Evolutionary conservation across 306 rosid species (phyloP).

Genomic region (Mucuna pruriens): DNA sequence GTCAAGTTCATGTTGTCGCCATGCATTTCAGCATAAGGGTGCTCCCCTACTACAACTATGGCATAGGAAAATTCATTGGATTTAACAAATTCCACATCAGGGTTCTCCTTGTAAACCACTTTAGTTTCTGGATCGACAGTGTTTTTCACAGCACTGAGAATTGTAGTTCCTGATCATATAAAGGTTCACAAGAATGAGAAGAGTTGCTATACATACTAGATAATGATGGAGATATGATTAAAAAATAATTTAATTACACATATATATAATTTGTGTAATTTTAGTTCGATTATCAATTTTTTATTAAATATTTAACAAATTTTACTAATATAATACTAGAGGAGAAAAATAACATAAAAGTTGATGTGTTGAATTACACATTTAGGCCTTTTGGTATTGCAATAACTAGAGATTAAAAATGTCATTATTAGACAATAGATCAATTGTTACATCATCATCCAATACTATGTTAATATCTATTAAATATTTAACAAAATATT

Average conservation of each 20-base stretch:
- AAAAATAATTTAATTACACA: neutral
- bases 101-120: constrained; percentile 54
- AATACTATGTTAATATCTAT: no score
- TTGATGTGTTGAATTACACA: no score
- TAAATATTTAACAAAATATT: no score
- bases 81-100: constrained; percentile 45
- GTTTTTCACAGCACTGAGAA: constrained; percentile 47
- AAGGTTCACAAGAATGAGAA: constrained; percentile 19
- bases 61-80: constrained; percentile 53
- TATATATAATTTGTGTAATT: no score
- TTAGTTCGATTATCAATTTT: no score
- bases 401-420: no score
- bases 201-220: neutral
- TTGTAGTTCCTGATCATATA: constrained; percentile 53
- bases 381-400: no score
- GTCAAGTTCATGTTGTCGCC: constrained; percentile 57
- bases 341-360: no score
- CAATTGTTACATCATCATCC: no score
- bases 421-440: no score
- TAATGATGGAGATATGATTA: neutral
- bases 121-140: constrained; percentile 46
- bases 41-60: constrained; percentile 57
- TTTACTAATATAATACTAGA: no score
- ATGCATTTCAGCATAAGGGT: constrained; percentile 53
- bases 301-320: no score